phyloP scores from a whole-genome alignment of 345 rosid species.

The Barbarea vulgaris region DNA sequence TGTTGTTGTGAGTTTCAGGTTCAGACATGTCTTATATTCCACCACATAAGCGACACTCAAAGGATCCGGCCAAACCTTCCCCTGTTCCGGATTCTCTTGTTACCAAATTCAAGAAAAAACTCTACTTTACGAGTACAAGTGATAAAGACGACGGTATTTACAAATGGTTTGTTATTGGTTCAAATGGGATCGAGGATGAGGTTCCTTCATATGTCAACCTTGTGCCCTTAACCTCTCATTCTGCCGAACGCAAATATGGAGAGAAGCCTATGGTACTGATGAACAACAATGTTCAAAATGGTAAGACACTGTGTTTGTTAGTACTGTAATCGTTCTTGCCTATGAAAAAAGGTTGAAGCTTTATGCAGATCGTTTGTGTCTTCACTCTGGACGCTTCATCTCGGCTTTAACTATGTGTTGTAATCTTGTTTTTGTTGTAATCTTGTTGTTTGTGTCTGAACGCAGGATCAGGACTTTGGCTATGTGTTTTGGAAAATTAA shows the following conservation, averaged over 20 bases:
- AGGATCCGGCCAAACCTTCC: constrained; percentile 35
- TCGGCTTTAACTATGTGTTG: too few species aligned
- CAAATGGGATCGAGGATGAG: constrained; percentile 41
- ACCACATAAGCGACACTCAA: constrained; percentile 59
- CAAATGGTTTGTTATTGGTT: constrained; percentile 58
- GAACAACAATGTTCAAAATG: constrained; percentile 21
- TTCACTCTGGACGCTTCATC: too few species aligned
- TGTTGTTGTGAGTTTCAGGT: constrained; percentile 19
- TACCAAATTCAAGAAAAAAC: constrained; percentile 41
- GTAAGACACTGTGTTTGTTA: constrained; percentile 4
- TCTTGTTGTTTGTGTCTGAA: neutral
- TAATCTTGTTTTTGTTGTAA: too few species aligned
- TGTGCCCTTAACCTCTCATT: constrained; percentile 43
- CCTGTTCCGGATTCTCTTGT: constrained; percentile 42
- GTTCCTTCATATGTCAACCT: constrained; percentile 45
- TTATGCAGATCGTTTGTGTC: neutral
- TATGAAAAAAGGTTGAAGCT: neutral
- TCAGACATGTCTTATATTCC: constrained; percentile 63
- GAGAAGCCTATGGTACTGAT: constrained; percentile 46
- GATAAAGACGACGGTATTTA: constrained; percentile 31
- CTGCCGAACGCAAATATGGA: constrained; percentile 34
- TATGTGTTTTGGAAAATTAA: neutral
- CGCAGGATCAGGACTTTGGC: neutral
- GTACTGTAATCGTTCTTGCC: neutral
- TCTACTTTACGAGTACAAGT: constrained; percentile 17